These are phyloP conservation scores for Maudiozyma turicensis DNA, from an alignment of 805 yeast species.

Conservation along the genomic window DNA sequence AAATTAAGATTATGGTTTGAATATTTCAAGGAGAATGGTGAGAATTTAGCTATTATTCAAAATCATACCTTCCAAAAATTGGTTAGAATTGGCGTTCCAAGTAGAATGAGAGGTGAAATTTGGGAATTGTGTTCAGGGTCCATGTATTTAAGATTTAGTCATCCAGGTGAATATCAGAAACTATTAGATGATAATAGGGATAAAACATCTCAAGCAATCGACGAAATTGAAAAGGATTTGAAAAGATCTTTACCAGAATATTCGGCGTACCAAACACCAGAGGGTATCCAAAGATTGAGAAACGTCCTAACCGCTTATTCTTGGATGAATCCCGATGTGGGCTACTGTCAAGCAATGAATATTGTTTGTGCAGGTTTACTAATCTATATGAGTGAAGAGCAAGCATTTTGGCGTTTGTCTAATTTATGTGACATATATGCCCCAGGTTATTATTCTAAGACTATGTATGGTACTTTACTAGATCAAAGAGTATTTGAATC, in stretches of 20 bases:
- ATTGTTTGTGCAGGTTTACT: slow-evolving; percentile 74
- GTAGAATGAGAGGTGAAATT: slow-evolving; percentile 84
- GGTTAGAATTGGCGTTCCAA: slow-evolving; percentile 88
- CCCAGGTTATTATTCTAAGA: slow-evolving; percentile 93
- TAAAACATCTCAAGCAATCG: slow-evolving; percentile 72
- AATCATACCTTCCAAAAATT: slow-evolving; percentile 74
- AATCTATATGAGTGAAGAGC: slow-evolving; percentile 89
- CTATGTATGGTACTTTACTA: slow-evolving; percentile 93
- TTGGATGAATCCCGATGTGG: slow-evolving; percentile 95
- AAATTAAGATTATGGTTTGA: slow-evolving; percentile 93
- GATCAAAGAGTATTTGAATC: slow-evolving; percentile 93
- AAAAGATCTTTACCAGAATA: slow-evolving; percentile 93
- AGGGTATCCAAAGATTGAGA: slow-evolving; percentile 77
- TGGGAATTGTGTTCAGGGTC: slow-evolving; percentile 94
- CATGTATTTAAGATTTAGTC: slow-evolving; percentile 57
- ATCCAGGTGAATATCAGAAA: slow-evolving; percentile 48
- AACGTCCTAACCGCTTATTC: slow-evolving; percentile 89
- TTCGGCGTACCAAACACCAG: slow-evolving; percentile 79
- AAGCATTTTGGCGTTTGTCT: slow-evolving; percentile 88
- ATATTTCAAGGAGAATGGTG: slow-evolving; percentile 72
- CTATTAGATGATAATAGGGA: slow-evolving; percentile 54
- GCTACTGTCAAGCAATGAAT: slow-evolving; percentile 98
- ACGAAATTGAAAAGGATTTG: slow-evolving; percentile 92
- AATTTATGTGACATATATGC: slow-evolving; percentile 73
- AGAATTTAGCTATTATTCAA: slow-evolving; percentile 66